Conservation (phyloP, 1,284 basidiomycete genomes). For the Marasmius fiardii region DNA sequence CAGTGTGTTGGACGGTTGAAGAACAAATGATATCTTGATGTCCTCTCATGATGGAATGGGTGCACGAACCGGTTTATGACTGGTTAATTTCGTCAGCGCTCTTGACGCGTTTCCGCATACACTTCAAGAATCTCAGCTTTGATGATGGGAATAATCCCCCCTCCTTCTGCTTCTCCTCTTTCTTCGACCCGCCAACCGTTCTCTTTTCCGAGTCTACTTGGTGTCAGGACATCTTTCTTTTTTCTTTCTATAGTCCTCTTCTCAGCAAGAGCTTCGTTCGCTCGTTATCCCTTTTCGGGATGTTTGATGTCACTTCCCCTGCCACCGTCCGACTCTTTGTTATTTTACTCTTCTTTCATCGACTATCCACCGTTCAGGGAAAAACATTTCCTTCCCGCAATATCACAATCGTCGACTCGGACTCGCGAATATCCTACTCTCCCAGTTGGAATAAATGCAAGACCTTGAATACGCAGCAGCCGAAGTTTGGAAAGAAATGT, state of each 20-base stretch:
- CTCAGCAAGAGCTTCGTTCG: too few relatives aligned
- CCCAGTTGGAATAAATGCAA: constrained; percentile 10
- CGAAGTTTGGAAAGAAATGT: constrained; percentile 32
- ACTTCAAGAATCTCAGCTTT: not conserved
- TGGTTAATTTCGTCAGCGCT: not conserved
- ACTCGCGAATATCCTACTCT: constrained; percentile 23
- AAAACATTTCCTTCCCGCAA: constrained; percentile 18
- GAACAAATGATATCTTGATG: not conserved
- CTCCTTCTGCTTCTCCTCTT: not conserved
- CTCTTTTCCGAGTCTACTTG: not conserved
- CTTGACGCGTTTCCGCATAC: not conserved
- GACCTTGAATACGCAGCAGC: constrained; percentile 9
- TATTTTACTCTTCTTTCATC: constrained; percentile 1
- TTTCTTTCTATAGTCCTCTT: not conserved
- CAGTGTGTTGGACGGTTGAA: not conserved
- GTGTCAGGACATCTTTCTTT: not conserved
- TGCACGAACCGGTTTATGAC: not conserved
- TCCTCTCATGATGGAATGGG: not conserved
- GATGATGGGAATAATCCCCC: not conserved
- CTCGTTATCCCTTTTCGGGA: too few relatives aligned
- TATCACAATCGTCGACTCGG: constrained; percentile 32
- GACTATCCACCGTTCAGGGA: not conserved
- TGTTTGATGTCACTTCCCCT: too few relatives aligned
- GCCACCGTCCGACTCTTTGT: not conserved
- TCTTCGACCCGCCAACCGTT: not conserved